Evolutionary conservation across 2,329 filamentous ascomycete species (phyloP).

Genomic region (Nemania bipapillata): DNA sequence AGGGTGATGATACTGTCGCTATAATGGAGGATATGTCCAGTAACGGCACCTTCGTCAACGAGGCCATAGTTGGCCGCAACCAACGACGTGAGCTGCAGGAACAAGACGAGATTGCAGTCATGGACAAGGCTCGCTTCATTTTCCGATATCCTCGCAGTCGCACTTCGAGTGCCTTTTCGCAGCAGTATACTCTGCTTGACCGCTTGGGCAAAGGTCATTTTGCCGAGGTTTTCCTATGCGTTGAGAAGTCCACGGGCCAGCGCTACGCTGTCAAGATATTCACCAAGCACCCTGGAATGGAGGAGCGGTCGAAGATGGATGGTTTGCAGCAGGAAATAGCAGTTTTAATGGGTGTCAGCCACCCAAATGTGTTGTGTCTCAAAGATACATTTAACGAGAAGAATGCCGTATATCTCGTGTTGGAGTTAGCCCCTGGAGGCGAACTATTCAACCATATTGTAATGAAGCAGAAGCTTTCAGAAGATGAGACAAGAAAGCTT

Average conservation of each 20-base stretch:
- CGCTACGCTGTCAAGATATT: slow-evolving; percentile 95
- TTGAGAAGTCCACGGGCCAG: slow-evolving; percentile 83
- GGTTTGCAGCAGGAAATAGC: slow-evolving; percentile 95
- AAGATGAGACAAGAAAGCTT: slow-evolving; percentile 84
- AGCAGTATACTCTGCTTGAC: slow-evolving; percentile 85
- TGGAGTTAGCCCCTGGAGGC: slow-evolving; percentile 90
- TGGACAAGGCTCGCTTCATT: slow-evolving; percentile 85
- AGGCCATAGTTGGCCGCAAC: slow-evolving; percentile 89
- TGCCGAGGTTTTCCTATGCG: slow-evolving; percentile 89
- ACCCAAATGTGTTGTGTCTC: slow-evolving; percentile 89
- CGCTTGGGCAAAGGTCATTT: slow-evolving; percentile 95
- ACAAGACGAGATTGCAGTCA: slow-evolving; percentile 87
- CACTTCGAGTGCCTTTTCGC: slow-evolving; percentile 79
- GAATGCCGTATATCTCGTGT: slow-evolving; percentile 87
- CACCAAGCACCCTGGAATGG: slow-evolving; percentile 82
- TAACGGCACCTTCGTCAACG: slow-evolving; percentile 97
- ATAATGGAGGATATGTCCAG: slow-evolving; percentile 92
- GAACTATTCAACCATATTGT: slow-evolving; percentile 97
- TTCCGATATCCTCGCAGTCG: slow-evolving; percentile 87
- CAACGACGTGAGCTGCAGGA: slow-evolving; percentile 88
- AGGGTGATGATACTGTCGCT: slow-evolving; percentile 70
- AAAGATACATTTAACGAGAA: slow-evolving; percentile 95
- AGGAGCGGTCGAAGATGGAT: slow-evolving; percentile 84
- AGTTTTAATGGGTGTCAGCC: slow-evolving; percentile 95
- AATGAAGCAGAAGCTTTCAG: slow-evolving; percentile 85